Conservation (phyloP, 1,284 basidiomycete species). For the Earliella scabrosa region DNA sequence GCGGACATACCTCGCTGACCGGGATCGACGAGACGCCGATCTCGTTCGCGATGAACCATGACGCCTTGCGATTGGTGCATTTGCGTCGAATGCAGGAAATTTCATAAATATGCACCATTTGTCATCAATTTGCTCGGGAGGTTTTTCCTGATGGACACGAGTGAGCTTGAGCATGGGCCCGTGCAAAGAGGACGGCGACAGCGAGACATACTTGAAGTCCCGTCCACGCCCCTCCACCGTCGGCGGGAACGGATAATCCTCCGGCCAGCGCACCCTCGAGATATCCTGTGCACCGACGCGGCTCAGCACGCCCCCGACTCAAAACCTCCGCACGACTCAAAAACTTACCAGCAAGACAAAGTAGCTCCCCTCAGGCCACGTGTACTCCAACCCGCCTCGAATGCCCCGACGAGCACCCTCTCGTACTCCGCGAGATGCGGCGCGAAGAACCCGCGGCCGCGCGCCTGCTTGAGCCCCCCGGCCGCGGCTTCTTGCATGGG, state of each 20-base stretch:
- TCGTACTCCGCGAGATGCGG: slow-evolving; percentile 84
- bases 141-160: too few relatives aligned
- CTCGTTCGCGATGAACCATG: slow-evolving; percentile 80
- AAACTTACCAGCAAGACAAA: slow-evolving; percentile 85
- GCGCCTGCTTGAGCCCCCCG: slow-evolving; percentile 79
- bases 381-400: slow-evolving; percentile 89
- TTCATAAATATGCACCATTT: too few relatives aligned
- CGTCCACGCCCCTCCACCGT: slow-evolving; percentile 78
- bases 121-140: too few relatives aligned
- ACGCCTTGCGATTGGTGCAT: slow-evolving; percentile 51
- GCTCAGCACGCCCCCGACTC: too few relatives aligned
- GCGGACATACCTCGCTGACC: slow-evolving; percentile 91
- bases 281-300: slow-evolving; percentile 60
- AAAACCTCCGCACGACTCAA: too few relatives aligned
- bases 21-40: slow-evolving; percentile 91
- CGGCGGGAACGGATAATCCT: slow-evolving; percentile 80
- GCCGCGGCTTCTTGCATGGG: slow-evolving; percentile 92
- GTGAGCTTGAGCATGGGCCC: background rate
- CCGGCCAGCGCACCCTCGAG: slow-evolving; percentile 76
- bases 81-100: too few relatives aligned
- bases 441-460: slow-evolving; percentile 78
- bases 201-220: slow-evolving; percentile 75
- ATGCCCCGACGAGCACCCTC: slow-evolving; percentile 74
- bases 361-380: slow-evolving; percentile 86
- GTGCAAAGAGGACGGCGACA: background rate